Base-by-base conservation (phyloP, 2,329 filamentous ascomycete genomes). In the Colletotrichum lentis region DNA sequence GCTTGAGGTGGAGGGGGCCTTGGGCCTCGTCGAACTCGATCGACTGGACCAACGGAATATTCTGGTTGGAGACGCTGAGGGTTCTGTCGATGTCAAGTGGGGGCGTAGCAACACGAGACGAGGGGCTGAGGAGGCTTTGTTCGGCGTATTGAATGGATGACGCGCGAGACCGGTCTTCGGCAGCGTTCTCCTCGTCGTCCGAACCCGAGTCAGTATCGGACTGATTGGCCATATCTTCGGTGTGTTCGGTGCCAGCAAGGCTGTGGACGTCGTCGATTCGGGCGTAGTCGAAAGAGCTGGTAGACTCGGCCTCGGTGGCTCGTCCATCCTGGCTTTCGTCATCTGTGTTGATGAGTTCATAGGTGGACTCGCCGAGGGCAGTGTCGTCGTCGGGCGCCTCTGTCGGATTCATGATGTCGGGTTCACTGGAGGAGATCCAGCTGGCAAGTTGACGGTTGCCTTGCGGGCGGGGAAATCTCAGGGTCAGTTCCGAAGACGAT, bases 361-460 rank as follows among this genome's bases (percentile, higher is more conserved):
- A 89, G 67, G 84, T 80, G 63, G 86, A 86, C 73, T 87, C 86
- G 73, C 81, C 77, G 73, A 88, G 74, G 72, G 79, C 86, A 75
- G 84, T 82, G 70, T 83, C 81, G 47, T 85, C 82, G 66, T 81
- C 80, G 35, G 78, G 78, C 50, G 79, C 73, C 61, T 74, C 77
- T 44, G 78, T 78, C 24, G 81, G 77, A 71, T 80, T 81, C 84
- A 87, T 86, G 70, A 88, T 86, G 77, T 86, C 82, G 60, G 84
- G 85, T 37, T 85, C 82, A 73, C 85, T 88, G 61, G 81, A 83
- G 7, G 85, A 86, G 56, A 89, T 80, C 86, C 86, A 88, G 80
- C 85, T 84, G 73, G 86, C 86, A 47, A 89, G 83, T 57, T 82
- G 80, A 63, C 81, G 80, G 71, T 83, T 88, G 61, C 85, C 86